Base-by-base conservation (phyloP, 768 basidiomycete genomes). In the Rhizopogon rudus region DNA sequence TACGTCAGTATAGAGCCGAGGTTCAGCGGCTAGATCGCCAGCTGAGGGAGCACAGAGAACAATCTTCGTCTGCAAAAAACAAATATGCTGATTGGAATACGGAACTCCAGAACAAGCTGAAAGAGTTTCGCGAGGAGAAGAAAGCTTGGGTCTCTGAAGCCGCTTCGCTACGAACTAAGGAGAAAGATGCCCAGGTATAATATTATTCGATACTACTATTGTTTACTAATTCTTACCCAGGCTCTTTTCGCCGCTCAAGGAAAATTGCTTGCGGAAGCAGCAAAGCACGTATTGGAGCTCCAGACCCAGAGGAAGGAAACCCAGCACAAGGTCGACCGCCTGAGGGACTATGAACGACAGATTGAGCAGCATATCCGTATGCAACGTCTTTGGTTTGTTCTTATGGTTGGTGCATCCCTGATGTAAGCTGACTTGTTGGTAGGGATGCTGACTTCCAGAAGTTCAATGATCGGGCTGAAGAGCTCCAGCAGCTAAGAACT, bases 61-160 rank as follows among this genome's bases (percentile, higher is more conserved):
- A 90, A 60, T 85, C 90, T 1, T 79, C 82, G 2, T 81, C 80
- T 13, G 82, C 86, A 3, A 91, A 91, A 65, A 81, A 83, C 57
- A 87, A 88, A 61, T 91, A 90, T 63, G 81, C 82, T 3, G 89
- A 92, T 55, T 95, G 91, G 88, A 91, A 91, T 60, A 78, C 75
- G 3, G 84, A 91, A 56, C 70, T 94, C n/a, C 85, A 89, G 63
- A 83, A 85, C 55, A 89, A 88, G 66, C 73, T 93, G 54, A 81
- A 78, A 53, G 83, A 83, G 48, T 76, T 91, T 48, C 78, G 91
- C 46, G 88, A 91, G 50, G 88, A 94, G 65, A 91, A 91, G 69
- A 86, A 83, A 65, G 72, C 75, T 4, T 93, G 91, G 89, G 76
- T 82, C 40, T 72, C 72, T 0, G 91, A 93, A 63, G 83, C 86